Evolutionary conservation across 2,329 filamentous ascomycete species (phyloP).

Genomic region (Colletotrichum tropicicola): DNA sequence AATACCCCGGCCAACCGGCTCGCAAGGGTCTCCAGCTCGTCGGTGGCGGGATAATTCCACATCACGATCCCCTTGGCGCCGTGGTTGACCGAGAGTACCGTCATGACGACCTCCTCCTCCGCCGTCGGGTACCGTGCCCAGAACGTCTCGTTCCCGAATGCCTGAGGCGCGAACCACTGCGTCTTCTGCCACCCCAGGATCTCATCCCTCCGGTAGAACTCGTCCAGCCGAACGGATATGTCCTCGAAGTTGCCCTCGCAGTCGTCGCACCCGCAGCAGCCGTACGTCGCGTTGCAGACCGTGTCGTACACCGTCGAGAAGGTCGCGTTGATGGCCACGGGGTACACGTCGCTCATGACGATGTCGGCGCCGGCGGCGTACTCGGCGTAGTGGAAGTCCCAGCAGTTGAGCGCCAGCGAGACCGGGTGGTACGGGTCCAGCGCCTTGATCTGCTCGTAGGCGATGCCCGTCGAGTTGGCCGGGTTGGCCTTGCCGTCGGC

Average conservation of each 20-base stretch:
- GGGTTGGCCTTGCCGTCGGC: conserved; percentile 44
- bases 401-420: conserved; percentile 67
- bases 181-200: conserved; percentile 55
- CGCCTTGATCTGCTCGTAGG: conserved; percentile 53
- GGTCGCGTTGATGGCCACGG: conserved; percentile 64
- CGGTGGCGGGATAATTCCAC: conserved; percentile 55
- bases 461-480: conserved; percentile 53
- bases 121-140: conserved; percentile 55
- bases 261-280: conserved; percentile 71
- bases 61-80: conserved; percentile 52
- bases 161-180: conserved; percentile 55
- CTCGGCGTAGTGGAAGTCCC: conserved; percentile 66
- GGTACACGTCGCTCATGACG: conserved; percentile 68
- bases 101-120: conserved; percentile 55
- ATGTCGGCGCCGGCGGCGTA: conserved; percentile 66
- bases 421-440: conserved; percentile 71
- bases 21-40: conserved; percentile 46
- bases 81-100: conserved; percentile 53
- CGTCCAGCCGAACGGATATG: conserved; percentile 52
- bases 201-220: conserved; percentile 45
- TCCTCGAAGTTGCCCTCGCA: conserved; percentile 63
- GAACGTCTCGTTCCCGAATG: conserved; percentile 57
- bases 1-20: conserved; percentile 49
- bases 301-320: conserved; percentile 63
- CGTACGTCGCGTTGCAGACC: conserved; percentile 65